Percentiles rank a stretch among this genome's conserved stretches.
These are phyloP conservation scores for Saccharomycopsis fibuligera DNA, from an alignment of 805 yeast genomes.

Conservation along the genomic window DNA sequence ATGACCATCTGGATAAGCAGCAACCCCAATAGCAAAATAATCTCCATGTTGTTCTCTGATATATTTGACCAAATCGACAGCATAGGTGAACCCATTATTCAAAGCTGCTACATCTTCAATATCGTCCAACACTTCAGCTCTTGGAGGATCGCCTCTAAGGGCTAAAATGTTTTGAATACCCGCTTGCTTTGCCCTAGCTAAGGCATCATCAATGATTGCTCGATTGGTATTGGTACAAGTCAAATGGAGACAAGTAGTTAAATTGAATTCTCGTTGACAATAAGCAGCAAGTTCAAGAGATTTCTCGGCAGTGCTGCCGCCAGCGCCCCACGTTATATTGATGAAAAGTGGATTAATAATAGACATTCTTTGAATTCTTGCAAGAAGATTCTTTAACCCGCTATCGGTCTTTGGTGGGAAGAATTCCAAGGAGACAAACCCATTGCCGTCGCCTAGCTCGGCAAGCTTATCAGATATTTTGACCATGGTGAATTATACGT, in stretches of 20 bases:
- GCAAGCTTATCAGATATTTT: slow-evolving; percentile 10
- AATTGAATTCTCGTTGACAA: slow-evolving; percentile 64
- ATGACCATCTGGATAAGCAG: slow-evolving; percentile 98
- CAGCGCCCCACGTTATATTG: slow-evolving; percentile 98
- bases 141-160: slow-evolving; percentile 91
- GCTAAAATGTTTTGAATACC: slow-evolving; percentile 90
- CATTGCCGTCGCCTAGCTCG: slow-evolving; percentile 33
- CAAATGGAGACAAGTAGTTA: slow-evolving; percentile 91
- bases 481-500: not conserved
- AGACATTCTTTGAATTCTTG: slow-evolving; percentile 84
- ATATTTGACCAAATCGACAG: slow-evolving; percentile 81
- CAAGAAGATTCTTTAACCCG: slow-evolving; percentile 77
- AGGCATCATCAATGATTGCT: slow-evolving; percentile 70
- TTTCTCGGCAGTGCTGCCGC: slow-evolving; percentile 87
- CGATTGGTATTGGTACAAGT: slow-evolving; percentile 93
- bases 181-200: slow-evolving; percentile 58
- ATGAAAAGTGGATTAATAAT: slow-evolving; percentile 83
- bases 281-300: slow-evolving; percentile 77
- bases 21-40: slow-evolving; percentile 90
- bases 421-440: slow-evolving; percentile 83
- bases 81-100: slow-evolving; percentile 60
- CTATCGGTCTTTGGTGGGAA: slow-evolving; percentile 95
- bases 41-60: slow-evolving; percentile 67
- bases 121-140: slow-evolving; percentile 38
- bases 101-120: slow-evolving; percentile 36